Evolutionary conservation across 352 stramenopile genomes (phyloP), one percentile per base, ranked within the genome.

Genomic region (Pythium apleroticum): DNA sequence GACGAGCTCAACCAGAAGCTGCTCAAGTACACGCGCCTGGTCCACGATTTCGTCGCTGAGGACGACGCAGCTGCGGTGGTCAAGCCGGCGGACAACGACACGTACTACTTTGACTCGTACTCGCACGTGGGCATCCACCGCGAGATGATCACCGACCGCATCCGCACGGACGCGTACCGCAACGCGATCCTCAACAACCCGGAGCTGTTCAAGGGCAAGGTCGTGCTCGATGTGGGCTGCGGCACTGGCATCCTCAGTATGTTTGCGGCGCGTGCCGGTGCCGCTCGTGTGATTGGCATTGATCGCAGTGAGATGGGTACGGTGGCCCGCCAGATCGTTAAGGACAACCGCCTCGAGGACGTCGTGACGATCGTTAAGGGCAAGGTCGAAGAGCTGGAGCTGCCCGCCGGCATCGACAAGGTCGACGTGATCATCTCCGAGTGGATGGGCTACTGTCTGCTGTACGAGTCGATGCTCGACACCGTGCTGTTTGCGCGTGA

Each of bases 71-170:
- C 77, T 9, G 30, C 49, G 35, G 50, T 25, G 1, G 70, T 80
- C 7, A 55, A 74, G 22, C 69, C 73, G 27, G 78, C 73, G 0
- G 84, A 95, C 68, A 92, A 92, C 52, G 83, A 93, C 69, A 92
- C 86, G 71, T 99, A 99, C 75, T 99, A 99, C 77, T 99, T 99
- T 58, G 95, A 99, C 75, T 98, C 93, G 57, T 99, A 99, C 77
- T 98, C 95, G 46, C 96, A 99, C 65, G 97, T 99, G 74, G 91
- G 93, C 33, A 99, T 99, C 73, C 97, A 99, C 74, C 95, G 99
- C 73, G 97, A 99, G 78, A 94, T 94, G 86, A 91, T 94, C 74
- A 90, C 81, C 30, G 86, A 94, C 52, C 72, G 94, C 70, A 91
- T 99, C 14, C 94, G 97, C 45, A 99, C 97, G 35, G 77, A 97